Conservation (phyloP, 2,329 filamentous ascomycete genomes). For the Microcyclospora tardicrescens region DNA sequence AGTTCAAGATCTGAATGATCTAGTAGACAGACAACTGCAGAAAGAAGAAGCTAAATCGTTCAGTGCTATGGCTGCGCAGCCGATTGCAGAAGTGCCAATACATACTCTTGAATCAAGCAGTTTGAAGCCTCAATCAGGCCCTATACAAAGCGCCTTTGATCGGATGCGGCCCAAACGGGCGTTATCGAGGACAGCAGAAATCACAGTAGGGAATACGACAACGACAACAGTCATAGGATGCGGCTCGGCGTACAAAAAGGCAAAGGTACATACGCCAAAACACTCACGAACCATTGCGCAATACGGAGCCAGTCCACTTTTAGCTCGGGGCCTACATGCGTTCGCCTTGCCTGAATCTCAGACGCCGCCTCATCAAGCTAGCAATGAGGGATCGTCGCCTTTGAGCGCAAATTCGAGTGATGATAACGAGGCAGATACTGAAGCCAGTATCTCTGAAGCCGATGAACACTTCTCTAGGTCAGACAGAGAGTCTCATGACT, state of each 20-base stretch:
- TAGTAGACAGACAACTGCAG: neutral
- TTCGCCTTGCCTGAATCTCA: constrained; percentile 45
- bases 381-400: constrained; percentile 12
- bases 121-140: constrained; percentile 20
- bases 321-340: constrained; percentile 33
- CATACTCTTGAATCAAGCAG: no score
- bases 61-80: no score
- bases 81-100: no score
- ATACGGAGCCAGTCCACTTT: constrained; percentile 27
- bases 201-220: constrained; percentile 59
- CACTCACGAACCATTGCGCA: constrained; percentile 30
- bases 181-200: constrained; percentile 54
- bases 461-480: neutral
- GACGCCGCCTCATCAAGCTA: constrained; percentile 8
- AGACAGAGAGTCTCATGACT: no score
- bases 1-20: neutral
- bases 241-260: constrained; percentile 35
- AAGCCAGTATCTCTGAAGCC: neutral
- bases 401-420: constrained; percentile 10
- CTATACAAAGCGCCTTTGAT: constrained; percentile 49
- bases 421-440: constrained; percentile 14
- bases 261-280: constrained; percentile 30
- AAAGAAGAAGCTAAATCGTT: no score
- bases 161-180: constrained; percentile 51
- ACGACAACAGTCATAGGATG: constrained; percentile 50